Percentiles rank a stretch among this genome's conserved stretches.
Evolutionary conservation across 768 basidiomycete genomes (phyloP).

Genomic region (Suillus brevipes): DNA sequence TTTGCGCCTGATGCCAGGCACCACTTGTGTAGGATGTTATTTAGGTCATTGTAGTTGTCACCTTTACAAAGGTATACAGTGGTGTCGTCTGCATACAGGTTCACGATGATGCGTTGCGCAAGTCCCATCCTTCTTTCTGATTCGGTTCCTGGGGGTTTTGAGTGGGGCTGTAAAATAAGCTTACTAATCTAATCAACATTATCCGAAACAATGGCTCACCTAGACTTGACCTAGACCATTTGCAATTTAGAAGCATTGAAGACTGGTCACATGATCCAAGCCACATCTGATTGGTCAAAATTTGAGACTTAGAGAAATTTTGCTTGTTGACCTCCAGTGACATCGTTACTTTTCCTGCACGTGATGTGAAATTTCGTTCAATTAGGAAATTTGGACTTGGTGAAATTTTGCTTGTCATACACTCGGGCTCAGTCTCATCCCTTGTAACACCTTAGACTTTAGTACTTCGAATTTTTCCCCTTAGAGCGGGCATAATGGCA

Average conservation of each 20-base stretch:
- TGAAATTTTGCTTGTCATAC: neutral
- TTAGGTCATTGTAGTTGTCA: constrained; percentile 9
- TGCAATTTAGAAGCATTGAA: neutral
- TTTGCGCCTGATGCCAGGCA: constrained; percentile 16
- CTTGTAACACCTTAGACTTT: neutral
- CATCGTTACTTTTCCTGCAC: neutral
- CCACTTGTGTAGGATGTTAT: constrained; percentile 14
- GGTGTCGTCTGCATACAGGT: constrained; percentile 2
- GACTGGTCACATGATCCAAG: neutral
- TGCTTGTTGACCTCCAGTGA: neutral
- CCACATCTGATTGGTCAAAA: neutral
- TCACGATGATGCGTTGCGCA: no score
- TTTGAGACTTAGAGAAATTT: no score
- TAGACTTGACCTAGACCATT: neutral
- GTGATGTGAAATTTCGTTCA: neutral
- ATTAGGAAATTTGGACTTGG: neutral
- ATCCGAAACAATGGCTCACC: neutral
- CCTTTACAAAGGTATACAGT: constrained; percentile 16
- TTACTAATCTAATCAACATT: neutral
- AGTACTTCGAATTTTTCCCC: neutral
- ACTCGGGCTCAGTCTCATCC: no score
- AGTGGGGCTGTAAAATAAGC: neutral
- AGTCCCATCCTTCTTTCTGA: constrained; percentile 1
- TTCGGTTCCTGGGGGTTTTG: neutral
- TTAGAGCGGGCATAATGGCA: neutral